Base-by-base conservation (phyloP, 306 rosid genomes). In the Geum urbanum region DNA sequence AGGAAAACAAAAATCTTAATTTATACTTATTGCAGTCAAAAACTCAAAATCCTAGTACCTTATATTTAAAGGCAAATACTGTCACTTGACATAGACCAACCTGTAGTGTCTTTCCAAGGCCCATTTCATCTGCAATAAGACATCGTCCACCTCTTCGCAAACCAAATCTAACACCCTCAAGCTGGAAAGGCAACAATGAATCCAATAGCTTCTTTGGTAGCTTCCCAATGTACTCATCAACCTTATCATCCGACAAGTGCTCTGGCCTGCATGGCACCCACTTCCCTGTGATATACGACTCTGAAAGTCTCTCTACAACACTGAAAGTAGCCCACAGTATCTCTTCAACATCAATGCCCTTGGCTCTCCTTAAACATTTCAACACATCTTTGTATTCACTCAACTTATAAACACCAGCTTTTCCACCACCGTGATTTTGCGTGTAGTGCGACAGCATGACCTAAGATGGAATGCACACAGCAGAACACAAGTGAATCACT, bases 81-180 rank as follows among this genome's bases (percentile, higher is more conserved):
- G 19, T 39, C 11, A 24, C n/a, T 53, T 19, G 12, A n/a, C 18
- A 63, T 39, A 54, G 48, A 70, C 32, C 43, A 45, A 94, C 98
- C 96, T 94, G 98, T 11, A 94, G 86, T 32, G 98, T 94, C 72
- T 94, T 94, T 43, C 98, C 98, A 18, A 94, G 96, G 49, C 97
- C 97, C 98, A 94, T 94, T 40, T 94, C 97, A 55, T 94, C 98
- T 0, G 96, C 97, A 71, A 94, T 94, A 56, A 94, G 96, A 84
- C 96, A 90, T 9, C 98, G 78, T 1, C 86, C 96, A n/a, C 98
- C 98, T 76, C 97, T 87, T 61, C 81, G 83, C 80, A 94, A 78
- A 19, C 95, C 90, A 61, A 88, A 94, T 74, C 84, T 81, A 67
- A 94, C 44, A 5, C 98, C 98, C 46, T 90, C 98, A 35, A 77